These are phyloP conservation scores for Aspergillus novoparasiticus DNA, from an alignment of 2,329 filamentous ascomycete species.

Conservation along the genomic window DNA sequence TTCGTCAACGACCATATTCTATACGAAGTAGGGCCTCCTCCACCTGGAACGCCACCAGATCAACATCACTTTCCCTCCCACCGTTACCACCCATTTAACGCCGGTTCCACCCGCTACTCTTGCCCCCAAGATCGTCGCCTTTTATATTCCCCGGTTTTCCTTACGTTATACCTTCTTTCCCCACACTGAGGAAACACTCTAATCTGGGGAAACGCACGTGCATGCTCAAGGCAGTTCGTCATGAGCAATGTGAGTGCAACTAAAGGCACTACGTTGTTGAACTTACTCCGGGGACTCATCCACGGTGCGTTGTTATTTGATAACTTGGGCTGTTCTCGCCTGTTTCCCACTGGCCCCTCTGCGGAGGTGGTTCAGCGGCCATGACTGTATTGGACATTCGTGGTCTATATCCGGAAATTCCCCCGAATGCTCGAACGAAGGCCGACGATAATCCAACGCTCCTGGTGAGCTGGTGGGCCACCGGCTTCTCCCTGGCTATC, in stretches of 20 bases:
- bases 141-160: background rate
- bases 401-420: conserved; percentile 50
- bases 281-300: conserved; percentile 1
- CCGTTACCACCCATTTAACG: background rate
- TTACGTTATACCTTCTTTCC: conserved; percentile 2
- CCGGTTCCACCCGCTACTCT: background rate
- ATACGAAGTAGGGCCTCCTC: background rate
- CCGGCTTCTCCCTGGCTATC: conserved; percentile 77
- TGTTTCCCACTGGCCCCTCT: conserved; percentile 34
- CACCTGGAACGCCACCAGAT: background rate
- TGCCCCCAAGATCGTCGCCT: background rate
- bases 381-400: conserved; percentile 32
- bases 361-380: conserved; percentile 38
- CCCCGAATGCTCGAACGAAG: conserved; percentile 55
- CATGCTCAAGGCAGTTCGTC: background rate
- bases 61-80: background rate
- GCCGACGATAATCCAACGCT: conserved; percentile 80
- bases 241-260: conserved; percentile 12
- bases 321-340: conserved; percentile 1
- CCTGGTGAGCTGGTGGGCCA: conserved; percentile 95
- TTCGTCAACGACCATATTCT: background rate
- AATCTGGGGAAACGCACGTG: conserved; percentile 11
- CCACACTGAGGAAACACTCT: conserved; percentile 1
- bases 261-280: conserved; percentile 5
- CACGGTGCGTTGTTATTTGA: conserved; percentile 3